A percentile compares a stretch with the other conserved stretches of the same genome.
Evolutionary conservation across 192 early-diverging fungal species (phyloP).

Genomic region (Lunasporangiospora selenospora): DNA sequence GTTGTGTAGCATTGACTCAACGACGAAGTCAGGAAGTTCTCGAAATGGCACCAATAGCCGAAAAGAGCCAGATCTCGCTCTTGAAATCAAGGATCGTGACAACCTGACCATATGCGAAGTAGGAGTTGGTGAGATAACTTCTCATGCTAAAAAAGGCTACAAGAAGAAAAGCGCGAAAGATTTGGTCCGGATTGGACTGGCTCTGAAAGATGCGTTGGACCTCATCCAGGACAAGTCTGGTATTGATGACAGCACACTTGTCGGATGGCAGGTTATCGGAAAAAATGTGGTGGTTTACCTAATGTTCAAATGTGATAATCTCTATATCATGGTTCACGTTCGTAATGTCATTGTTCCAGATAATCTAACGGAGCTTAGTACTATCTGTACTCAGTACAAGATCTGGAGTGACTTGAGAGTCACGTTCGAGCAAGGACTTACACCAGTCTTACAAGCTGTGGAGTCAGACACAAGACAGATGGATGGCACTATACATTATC

Average conservation of each 20-base stretch:
- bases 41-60: constrained; percentile 10
- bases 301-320: constrained; percentile 16
- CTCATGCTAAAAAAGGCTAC: constrained; percentile 11
- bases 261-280: not conserved
- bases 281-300: not conserved
- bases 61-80: constrained; percentile 15
- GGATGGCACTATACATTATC: not conserved
- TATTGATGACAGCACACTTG: constrained; percentile 7
- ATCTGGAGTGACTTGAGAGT: constrained; percentile 17
- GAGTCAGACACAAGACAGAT: not conserved
- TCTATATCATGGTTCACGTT: constrained; percentile 10
- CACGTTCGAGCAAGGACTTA: constrained; percentile 11
- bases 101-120: constrained; percentile 22
- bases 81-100: constrained; percentile 12
- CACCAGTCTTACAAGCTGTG: constrained; percentile 8
- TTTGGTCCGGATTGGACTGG: constrained; percentile 24
- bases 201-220: constrained; percentile 30
- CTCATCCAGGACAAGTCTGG: constrained; percentile 19
- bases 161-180: constrained; percentile 33
- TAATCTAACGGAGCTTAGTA: constrained; percentile 13
- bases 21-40: constrained; percentile 10
- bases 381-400: constrained; percentile 6
- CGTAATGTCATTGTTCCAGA: constrained; percentile 7
- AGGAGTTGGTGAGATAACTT: constrained; percentile 19
- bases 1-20: constrained; percentile 13